Base-by-base conservation (phyloP, 352 stramenopile species). In the Blastocystis sp. region DNA sequence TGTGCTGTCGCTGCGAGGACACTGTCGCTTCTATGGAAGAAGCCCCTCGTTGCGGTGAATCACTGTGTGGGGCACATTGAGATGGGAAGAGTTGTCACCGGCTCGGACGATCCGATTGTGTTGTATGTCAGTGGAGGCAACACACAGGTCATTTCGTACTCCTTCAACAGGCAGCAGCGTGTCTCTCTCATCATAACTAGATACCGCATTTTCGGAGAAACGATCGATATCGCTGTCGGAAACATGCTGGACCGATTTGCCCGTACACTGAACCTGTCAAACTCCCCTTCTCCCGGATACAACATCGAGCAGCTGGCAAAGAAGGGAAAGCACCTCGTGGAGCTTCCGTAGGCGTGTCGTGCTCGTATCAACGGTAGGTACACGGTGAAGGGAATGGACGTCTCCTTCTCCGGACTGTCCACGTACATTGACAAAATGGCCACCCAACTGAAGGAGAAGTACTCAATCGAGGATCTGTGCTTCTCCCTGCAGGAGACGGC, bases 11-110 rank as follows among this genome's bases (percentile, higher is more conserved):
- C 92, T 69, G 96, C 96, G 45, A 94, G 96, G 19, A 98, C 95
- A 84, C 91, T 98, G 42, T 95, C 94, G 48, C 90, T 98, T 76
- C 89, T 98, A 60, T 98, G 95, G 95, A 93, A 96, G 60, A 93
- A 98, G 81, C 96, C 96, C 21, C 91, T 99, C 45, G 92, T 98
- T 9, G 94, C 93, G 38, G 97, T 99, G 74, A 99, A 99, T 92
- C 97, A 99, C 91, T 99, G 97, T 91, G 95, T 99, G 19, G 97
- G 94, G 40, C 97, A 99, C 90, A 99, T 99, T 91, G 97, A 99
- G 93, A 99, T 99, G 97, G 97, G 97, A 14, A 92, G 97, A 68
- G 95, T 98, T 21, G 96, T 98, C 17, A 98, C 96, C 76, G 93
- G 93, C 19, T 89, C 92, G 3, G n/a, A 89, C 14, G 93, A 99